These are phyloP conservation scores for Hyparrhenia diplandra DNA, from an alignment of 176 grass and related monocot species.

Conservation along the genomic window DNA sequence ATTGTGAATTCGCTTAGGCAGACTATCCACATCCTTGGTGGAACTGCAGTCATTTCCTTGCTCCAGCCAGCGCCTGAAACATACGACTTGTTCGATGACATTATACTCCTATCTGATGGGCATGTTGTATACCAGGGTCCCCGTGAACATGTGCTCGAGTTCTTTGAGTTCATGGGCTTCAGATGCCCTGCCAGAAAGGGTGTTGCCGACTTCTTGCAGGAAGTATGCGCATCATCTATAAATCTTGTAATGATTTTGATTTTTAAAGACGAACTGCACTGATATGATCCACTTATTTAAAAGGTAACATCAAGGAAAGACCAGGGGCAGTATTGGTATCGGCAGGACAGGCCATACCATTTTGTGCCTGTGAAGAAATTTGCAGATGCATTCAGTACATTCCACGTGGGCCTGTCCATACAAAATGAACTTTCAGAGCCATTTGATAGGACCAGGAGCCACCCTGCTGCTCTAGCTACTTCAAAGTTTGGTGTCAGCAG, in stretches of 20 bases:
- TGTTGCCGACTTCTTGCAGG: slow-evolving; percentile 89
- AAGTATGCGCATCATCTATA: slow-evolving; percentile 49
- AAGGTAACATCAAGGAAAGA: slow-evolving; percentile 96
- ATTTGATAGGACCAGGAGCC: slow-evolving; percentile 72
- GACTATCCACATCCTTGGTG: slow-evolving; percentile 74
- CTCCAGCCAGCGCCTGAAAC: slow-evolving; percentile 96
- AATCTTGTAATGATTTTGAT: not conserved
- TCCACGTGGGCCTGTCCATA: slow-evolving; percentile 61
- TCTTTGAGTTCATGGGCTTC: slow-evolving; percentile 87
- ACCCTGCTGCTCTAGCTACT: slow-evolving; percentile 74
- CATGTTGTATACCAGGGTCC: slow-evolving; percentile 87
- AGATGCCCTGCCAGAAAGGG: slow-evolving; percentile 83
- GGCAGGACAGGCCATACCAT: slow-evolving; percentile 47
- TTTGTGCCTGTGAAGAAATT: slow-evolving; percentile 84
- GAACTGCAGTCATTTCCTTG: slow-evolving; percentile 82
- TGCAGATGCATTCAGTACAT: slow-evolving; percentile 65
- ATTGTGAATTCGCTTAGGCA: slow-evolving; percentile 81
- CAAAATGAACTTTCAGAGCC: slow-evolving; percentile 54
- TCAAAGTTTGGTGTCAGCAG: slow-evolving; percentile 67
- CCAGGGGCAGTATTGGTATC: slow-evolving; percentile 81
- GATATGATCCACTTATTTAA: slow-evolving; percentile 29
- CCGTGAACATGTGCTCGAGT: slow-evolving; percentile 72
- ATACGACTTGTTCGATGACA: slow-evolving; percentile 91
- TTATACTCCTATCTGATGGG: slow-evolving; percentile 86
- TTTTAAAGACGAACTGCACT: slow-evolving; percentile 19